Percentiles rank a stretch among this genome's conserved stretches.
Conservation (phyloP, 306 rosid species). For the Cucumis cinereus region DNA sequence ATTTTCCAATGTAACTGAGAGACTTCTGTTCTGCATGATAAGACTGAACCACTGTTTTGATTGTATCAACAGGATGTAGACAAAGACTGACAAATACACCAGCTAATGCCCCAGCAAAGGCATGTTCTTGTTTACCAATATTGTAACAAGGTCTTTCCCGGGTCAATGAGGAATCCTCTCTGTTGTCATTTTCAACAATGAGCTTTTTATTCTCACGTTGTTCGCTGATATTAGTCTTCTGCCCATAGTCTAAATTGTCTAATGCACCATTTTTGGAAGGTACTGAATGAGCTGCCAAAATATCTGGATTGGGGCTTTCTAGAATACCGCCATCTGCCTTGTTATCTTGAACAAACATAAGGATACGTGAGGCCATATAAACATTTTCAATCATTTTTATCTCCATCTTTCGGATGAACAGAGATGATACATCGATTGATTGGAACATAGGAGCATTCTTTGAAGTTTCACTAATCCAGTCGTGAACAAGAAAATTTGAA, state of each 20-base stretch:
- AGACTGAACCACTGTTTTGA: constrained; percentile 84
- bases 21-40: constrained; percentile 60
- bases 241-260: constrained; percentile 19
- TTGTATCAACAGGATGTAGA: constrained; percentile 88
- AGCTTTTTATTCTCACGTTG: constrained; percentile 22
- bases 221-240: constrained; percentile 26
- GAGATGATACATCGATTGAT: constrained; percentile 11
- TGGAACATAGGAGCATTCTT: constrained; percentile 12
- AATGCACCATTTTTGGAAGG: constrained; percentile 20
- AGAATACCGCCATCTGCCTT: constrained; percentile 18
- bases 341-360: constrained; percentile 18
- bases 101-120: constrained; percentile 92
- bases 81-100: constrained; percentile 87
- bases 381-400: constrained; percentile 15
- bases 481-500: constrained; percentile 12
- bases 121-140: constrained; percentile 68
- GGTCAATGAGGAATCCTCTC: constrained; percentile 20
- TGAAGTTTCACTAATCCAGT: constrained; percentile 19
- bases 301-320: constrained; percentile 19
- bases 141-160: constrained; percentile 22
- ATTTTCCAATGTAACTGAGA: constrained; percentile 58
- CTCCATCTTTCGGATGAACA: constrained; percentile 15
- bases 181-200: constrained; percentile 18
- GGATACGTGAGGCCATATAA: constrained; percentile 41
- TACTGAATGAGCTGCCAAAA: constrained; percentile 25